Conservation (phyloP, 2,329 filamentous ascomycete species). For the Trichoderma sp. region DNA sequence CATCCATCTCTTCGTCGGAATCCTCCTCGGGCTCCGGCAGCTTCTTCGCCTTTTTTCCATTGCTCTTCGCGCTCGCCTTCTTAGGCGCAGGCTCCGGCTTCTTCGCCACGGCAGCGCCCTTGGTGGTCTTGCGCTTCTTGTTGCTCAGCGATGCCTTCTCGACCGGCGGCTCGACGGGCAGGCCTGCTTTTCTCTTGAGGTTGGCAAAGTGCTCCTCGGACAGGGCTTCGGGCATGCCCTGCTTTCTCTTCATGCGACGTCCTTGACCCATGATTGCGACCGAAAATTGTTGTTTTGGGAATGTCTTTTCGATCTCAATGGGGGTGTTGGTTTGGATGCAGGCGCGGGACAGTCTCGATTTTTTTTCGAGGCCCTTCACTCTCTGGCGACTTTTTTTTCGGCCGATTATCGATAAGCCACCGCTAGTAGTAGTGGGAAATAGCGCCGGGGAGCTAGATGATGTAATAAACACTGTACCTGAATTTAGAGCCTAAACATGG, state of each 20-base stretch:
- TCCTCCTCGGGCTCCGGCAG: constrained; percentile 42
- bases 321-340: background rate
- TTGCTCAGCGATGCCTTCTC: constrained; percentile 53
- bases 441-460: background rate
- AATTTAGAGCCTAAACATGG: background rate
- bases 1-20: constrained; percentile 45
- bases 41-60: constrained; percentile 29
- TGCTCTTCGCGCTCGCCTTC: constrained; percentile 27
- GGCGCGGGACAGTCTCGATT: background rate
- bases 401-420: constrained; percentile 23
- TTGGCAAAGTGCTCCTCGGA: constrained; percentile 78
- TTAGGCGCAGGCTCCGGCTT: constrained; percentile 35
- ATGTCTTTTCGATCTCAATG: constrained; percentile 1
- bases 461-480: constrained; percentile 5
- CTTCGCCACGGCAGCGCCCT: constrained; percentile 34
- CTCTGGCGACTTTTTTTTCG: constrained; percentile 25
- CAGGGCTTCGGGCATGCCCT: constrained; percentile 80
- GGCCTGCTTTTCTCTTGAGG: constrained; percentile 79
- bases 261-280: constrained; percentile 74
- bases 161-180: constrained; percentile 61
- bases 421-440: background rate
- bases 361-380: background rate
- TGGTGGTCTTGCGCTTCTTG: constrained; percentile 57
- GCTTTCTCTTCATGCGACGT: constrained; percentile 86
- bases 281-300: background rate